Percentiles rank a stretch among this genome's conserved stretches.
phyloP scores from a whole-genome alignment of 805 yeast species.

The Grigorovia jiainica region DNA sequence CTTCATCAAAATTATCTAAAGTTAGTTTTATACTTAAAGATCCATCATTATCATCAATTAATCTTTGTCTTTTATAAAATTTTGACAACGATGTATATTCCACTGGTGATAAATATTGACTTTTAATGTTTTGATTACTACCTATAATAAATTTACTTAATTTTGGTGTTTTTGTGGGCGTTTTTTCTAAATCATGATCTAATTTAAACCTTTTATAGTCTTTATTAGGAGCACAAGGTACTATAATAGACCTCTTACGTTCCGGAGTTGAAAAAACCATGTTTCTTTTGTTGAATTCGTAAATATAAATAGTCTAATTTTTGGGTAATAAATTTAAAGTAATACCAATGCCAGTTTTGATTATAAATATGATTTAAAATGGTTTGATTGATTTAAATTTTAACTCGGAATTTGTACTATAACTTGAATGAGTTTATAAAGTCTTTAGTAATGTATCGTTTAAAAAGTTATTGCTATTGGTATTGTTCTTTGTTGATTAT shows the following conservation, averaged over 20 bases:
- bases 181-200: background rate
- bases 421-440: too few relatives aligned
- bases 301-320: too few relatives aligned
- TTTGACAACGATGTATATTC: background rate
- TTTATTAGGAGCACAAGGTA: slow-evolving; percentile 12
- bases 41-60: slow-evolving; percentile 4
- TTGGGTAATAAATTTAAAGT: too few relatives aligned
- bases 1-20: slow-evolving; percentile 10
- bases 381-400: too few relatives aligned
- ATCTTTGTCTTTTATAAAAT: background rate
- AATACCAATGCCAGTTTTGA: too few relatives aligned
- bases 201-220: slow-evolving; percentile 1
- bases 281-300: background rate
- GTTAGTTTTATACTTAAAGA: slow-evolving; percentile 5
- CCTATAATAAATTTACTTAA: background rate
- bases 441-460: too few relatives aligned
- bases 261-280: slow-evolving; percentile 11
- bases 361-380: too few relatives aligned
- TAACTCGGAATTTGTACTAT: too few relatives aligned
- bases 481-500: too few relatives aligned
- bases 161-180: background rate
- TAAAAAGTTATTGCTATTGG: too few relatives aligned
- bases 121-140: background rate
- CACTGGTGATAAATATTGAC: background rate
- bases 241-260: slow-evolving; percentile 4